Conservation (phyloP, 2,329 filamentous ascomycete species). For the Hyphodiscus sp. region DNA sequence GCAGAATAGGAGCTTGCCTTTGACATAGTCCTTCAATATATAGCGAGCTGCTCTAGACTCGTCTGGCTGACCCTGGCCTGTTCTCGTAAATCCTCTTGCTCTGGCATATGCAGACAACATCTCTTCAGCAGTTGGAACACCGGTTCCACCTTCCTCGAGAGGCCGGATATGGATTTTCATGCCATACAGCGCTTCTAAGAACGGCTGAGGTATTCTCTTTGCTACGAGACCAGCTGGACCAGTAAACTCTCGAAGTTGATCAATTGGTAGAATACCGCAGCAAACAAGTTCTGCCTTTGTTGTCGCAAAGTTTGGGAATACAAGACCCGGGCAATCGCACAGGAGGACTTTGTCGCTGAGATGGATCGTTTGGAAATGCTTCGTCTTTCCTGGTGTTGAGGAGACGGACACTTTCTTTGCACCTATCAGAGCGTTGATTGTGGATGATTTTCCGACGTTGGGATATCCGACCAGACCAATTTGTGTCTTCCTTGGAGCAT, state of each 20-base stretch:
- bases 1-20: slow-evolving; percentile 87
- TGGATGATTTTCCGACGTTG: slow-evolving; percentile 98
- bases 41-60: slow-evolving; percentile 86
- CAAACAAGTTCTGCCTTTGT: slow-evolving; percentile 96
- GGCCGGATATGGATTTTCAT: slow-evolving; percentile 79
- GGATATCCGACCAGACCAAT: slow-evolving; percentile 96
- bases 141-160: slow-evolving; percentile 87
- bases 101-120: slow-evolving; percentile 79
- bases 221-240: slow-evolving; percentile 81
- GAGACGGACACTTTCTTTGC: slow-evolving; percentile 98
- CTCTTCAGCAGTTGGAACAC: slow-evolving; percentile 77
- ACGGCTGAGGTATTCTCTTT: slow-evolving; percentile 76
- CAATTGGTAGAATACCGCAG: slow-evolving; percentile 91
- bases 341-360: slow-evolving; percentile 83
- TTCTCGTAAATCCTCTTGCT: slow-evolving; percentile 84
- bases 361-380: slow-evolving; percentile 98
- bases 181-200: slow-evolving; percentile 89
- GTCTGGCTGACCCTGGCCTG: slow-evolving; percentile 84
- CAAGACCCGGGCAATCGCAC: slow-evolving; percentile 96
- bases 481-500: slow-evolving; percentile 60
- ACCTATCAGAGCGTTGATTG: slow-evolving; percentile 97
- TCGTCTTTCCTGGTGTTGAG: slow-evolving; percentile 94
- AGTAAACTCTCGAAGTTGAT: slow-evolving; percentile 88
- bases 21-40: slow-evolving; percentile 95
- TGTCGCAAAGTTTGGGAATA: slow-evolving; percentile 95